These are phyloP conservation scores for Cephaloascus fragrans DNA, from an alignment of 805 yeast genomes.

Conservation along the genomic window DNA sequence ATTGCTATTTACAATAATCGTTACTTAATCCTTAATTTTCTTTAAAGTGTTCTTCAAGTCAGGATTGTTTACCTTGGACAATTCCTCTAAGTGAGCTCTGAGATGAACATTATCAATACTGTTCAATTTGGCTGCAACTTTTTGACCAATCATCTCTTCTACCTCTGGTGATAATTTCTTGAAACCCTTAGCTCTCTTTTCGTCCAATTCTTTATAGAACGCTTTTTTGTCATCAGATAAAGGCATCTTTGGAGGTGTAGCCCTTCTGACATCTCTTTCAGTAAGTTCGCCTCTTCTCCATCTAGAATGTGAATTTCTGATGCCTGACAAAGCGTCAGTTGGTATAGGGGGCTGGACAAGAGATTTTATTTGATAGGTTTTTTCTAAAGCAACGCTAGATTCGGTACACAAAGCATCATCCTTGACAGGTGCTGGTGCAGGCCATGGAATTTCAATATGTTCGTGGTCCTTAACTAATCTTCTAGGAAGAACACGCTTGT, in stretches of 20 bases:
- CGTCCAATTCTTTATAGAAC: slow-evolving; percentile 27
- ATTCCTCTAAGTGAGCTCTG: slow-evolving; percentile 27
- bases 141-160: slow-evolving; percentile 29
- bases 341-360: slow-evolving; percentile 32
- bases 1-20: too few relatives aligned
- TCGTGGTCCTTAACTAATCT: slow-evolving; percentile 31
- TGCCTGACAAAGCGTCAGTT: slow-evolving; percentile 18
- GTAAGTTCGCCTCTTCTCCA: slow-evolving; percentile 22
- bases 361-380: slow-evolving; percentile 28
- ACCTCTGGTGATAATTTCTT: slow-evolving; percentile 25
- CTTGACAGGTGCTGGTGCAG: slow-evolving; percentile 23
- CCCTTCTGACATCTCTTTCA: slow-evolving; percentile 25
- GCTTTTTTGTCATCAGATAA: slow-evolving; percentile 29
- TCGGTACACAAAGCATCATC: slow-evolving; percentile 25
- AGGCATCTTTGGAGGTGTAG: slow-evolving; percentile 32
- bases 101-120: slow-evolving; percentile 23
- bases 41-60: slow-evolving; percentile 20
- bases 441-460: slow-evolving; percentile 34
- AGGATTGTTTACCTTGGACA: slow-evolving; percentile 17
- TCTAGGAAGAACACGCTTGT: slow-evolving; percentile 29
- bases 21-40: slow-evolving; percentile 8
- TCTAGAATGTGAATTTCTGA: slow-evolving; percentile 30
- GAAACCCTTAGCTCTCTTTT: slow-evolving; percentile 13
- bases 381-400: slow-evolving; percentile 20
- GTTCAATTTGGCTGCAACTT: slow-evolving; percentile 26